Evolutionary conservation across 768 basidiomycete species (phyloP).

Genomic region (Auricularia sp.): DNA sequence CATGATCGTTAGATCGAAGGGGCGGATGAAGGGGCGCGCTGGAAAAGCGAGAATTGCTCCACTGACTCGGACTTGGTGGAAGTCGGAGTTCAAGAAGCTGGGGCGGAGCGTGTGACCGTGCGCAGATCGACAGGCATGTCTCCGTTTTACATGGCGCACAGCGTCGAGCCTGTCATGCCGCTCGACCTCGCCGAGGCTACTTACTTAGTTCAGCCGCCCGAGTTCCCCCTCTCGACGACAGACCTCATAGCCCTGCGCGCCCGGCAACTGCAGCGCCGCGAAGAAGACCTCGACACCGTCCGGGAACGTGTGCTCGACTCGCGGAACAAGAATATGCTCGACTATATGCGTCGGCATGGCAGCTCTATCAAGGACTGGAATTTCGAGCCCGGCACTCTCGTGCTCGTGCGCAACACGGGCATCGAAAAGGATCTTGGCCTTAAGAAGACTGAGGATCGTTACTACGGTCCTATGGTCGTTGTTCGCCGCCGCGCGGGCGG

Average conservation of each 20-base stretch:
- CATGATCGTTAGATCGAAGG: too few relatives aligned
- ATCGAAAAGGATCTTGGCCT: background rate
- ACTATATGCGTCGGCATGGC: background rate
- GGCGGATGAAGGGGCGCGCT: too few relatives aligned
- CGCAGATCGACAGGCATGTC: slow-evolving; percentile 21
- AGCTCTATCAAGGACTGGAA: background rate
- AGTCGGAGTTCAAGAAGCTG: too few relatives aligned
- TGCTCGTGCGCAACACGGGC: background rate
- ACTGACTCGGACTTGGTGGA: too few relatives aligned
- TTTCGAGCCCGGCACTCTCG: background rate
- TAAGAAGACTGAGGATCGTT: background rate
- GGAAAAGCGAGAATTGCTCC: too few relatives aligned
- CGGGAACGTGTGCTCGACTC: background rate
- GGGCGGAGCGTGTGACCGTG: slow-evolving; percentile 27
- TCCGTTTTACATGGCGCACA: slow-evolving; percentile 11
- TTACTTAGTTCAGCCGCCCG: slow-evolving; percentile 4
- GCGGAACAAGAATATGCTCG: background rate
- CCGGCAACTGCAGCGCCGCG: slow-evolving; percentile 7
- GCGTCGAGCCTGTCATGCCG: slow-evolving; percentile 14
- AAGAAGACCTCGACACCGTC: slow-evolving; percentile 7
- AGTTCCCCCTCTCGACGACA: background rate
- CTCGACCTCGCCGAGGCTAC: slow-evolving; percentile 15
- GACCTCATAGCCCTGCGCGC: slow-evolving; percentile 11
- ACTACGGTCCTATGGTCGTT: background rate
- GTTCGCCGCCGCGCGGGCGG: background rate